These are phyloP conservation scores for Penicillium sp. DNA, from an alignment of 2,329 filamentous ascomycete species.

Conservation along the genomic window DNA sequence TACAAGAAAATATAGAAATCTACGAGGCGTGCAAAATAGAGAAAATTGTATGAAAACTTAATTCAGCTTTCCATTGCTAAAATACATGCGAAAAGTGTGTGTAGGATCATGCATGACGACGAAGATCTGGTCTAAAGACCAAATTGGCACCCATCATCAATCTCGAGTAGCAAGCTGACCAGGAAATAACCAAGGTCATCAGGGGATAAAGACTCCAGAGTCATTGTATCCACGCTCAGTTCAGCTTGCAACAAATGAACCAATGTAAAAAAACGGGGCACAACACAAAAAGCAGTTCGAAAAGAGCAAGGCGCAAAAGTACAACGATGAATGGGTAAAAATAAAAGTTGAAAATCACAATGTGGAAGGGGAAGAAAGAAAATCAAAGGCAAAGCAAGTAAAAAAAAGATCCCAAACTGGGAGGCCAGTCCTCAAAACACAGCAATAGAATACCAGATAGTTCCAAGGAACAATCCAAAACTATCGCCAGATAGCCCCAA, in stretches of 20 bases:
- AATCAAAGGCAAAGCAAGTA: not conserved
- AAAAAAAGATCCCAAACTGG: not conserved
- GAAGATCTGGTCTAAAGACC: not conserved
- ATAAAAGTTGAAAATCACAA: conserved; percentile 18
- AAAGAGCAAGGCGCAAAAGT: conserved; percentile 12
- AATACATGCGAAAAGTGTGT: conserved; percentile 20
- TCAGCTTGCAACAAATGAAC: not conserved
- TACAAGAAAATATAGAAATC: too few species aligned
- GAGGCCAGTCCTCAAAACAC: not conserved
- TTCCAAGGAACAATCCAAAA: conserved; percentile 1
- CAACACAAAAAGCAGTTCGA: conserved; percentile 5
- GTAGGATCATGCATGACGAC: conserved; percentile 4
- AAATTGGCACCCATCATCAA: not conserved
- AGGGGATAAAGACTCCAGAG: not conserved
- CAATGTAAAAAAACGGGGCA: not conserved
- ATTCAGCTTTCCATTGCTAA: conserved; percentile 16
- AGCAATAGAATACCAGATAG: not conserved
- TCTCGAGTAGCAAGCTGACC: not conserved
- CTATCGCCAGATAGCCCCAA: not conserved
- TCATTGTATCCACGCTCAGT: not conserved
- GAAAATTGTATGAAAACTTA: conserved; percentile 1
- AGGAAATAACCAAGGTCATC: not conserved
- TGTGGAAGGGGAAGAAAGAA: conserved; percentile 1
- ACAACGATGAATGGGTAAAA: conserved; percentile 11
- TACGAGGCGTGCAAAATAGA: not conserved